phyloP scores from a whole-genome alignment of 495 filamentous ascomycete species.

The Oidiodendron maius region DNA sequence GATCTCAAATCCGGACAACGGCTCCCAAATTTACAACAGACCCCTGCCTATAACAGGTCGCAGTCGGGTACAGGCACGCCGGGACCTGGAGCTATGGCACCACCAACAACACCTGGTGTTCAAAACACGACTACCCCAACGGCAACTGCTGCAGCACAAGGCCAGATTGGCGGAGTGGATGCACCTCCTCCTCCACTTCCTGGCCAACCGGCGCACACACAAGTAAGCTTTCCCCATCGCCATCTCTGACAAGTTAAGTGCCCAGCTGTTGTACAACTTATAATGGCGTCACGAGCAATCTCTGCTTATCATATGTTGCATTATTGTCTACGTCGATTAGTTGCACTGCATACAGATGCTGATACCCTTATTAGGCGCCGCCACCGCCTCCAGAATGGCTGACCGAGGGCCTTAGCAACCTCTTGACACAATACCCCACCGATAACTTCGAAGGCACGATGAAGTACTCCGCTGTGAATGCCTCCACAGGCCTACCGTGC shows the following conservation, averaged over 20 bases:
- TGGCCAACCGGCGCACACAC: conserved; percentile 41
- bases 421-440: conserved; percentile 59
- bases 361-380: too few relatives aligned
- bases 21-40: conserved; percentile 25
- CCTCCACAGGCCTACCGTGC: conserved; percentile 51
- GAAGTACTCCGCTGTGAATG: conserved; percentile 75
- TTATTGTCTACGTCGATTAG: too few relatives aligned
- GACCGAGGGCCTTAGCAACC: conserved; percentile 49
- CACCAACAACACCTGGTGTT: conserved; percentile 40
- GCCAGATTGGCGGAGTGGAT: conserved; percentile 59
- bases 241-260: not conserved
- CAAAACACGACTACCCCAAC: conserved; percentile 28
- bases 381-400: conserved; percentile 83
- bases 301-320: too few relatives aligned
- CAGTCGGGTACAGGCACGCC: conserved; percentile 48
- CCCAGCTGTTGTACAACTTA: too few relatives aligned
- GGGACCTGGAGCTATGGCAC: conserved; percentile 53
- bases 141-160: conserved; percentile 26
- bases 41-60: conserved; percentile 40
- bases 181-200: conserved; percentile 48
- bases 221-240: conserved; percentile 43
- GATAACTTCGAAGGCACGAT: conserved; percentile 83
- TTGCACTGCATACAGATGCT: too few relatives aligned
- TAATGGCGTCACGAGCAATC: too few relatives aligned
- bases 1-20: conserved; percentile 32